phyloP scores from a whole-genome alignment of 257 asterid species.

The Gentiana straminea region DNA sequence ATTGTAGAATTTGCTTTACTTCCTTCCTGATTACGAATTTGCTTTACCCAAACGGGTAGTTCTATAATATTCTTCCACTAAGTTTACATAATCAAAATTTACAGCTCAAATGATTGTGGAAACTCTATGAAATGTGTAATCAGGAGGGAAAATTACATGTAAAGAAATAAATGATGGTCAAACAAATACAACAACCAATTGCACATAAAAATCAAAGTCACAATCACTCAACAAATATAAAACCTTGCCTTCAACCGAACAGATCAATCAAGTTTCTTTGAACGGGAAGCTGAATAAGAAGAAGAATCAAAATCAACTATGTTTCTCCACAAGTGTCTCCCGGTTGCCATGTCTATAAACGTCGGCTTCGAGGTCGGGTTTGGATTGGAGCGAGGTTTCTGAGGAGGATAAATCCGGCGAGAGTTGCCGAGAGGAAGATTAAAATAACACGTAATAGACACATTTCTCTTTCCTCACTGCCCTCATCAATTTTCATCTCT shows the following conservation, averaged over 20 bases:
- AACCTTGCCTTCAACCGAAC: not conserved
- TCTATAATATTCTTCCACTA: not conserved
- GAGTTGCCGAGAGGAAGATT: slow-evolving; percentile 40
- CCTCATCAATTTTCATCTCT: no score
- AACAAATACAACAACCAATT: no score
- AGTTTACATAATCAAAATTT: not conserved
- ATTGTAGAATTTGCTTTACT: no score
- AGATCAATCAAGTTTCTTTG: slow-evolving; percentile 33
- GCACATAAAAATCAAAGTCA: no score
- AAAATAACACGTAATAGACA: slow-evolving; percentile 37
- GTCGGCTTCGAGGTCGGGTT: slow-evolving; percentile 12
- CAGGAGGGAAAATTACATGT: no score
- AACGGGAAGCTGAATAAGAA: not conserved
- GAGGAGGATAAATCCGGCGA: slow-evolving; percentile 39
- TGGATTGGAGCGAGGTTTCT: slow-evolving; percentile 32
- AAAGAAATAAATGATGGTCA: no score
- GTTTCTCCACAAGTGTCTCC: slow-evolving; percentile 78
- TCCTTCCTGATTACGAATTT: no score
- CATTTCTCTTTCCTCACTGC: slow-evolving; percentile 20
- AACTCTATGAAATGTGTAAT: not conserved
- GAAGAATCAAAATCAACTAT: slow-evolving; percentile 37
- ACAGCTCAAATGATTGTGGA: not conserved
- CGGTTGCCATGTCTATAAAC: slow-evolving; percentile 86
- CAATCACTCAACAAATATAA: no score
- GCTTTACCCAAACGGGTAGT: not conserved